A percentile compares a stretch with the other conserved stretches of the same genome.
Conservation (phyloP, 345 rosid genomes). For the Camelina laxa region DNA sequence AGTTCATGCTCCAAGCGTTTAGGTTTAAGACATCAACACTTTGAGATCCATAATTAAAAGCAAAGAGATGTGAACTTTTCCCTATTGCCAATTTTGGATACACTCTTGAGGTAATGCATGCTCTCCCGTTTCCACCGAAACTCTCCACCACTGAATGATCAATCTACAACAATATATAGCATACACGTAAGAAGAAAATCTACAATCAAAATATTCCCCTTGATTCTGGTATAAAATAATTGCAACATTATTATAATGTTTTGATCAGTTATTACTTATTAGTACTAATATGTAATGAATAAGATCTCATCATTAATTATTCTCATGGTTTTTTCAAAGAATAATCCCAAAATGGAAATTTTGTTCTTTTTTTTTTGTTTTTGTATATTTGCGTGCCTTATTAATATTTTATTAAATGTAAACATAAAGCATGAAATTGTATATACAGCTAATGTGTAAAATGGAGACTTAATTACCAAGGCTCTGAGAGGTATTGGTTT, state of each 20-base stretch:
- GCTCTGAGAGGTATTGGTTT: slow-evolving; percentile 53
- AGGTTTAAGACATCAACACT: slow-evolving; percentile 45
- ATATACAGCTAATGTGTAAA: background rate
- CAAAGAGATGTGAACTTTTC: slow-evolving; percentile 44
- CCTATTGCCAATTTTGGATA: slow-evolving; percentile 61
- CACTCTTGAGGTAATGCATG: slow-evolving; percentile 64
- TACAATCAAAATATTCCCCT: background rate
- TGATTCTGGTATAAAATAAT: background rate
- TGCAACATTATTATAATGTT: background rate
- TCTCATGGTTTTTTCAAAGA: background rate
- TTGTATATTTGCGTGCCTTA: background rate
- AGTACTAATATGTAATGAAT: too few relatives aligned
- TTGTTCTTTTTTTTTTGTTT: background rate
- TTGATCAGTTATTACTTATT: background rate
- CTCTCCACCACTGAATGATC: slow-evolving; percentile 74
- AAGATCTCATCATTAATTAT: background rate
- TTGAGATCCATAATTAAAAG: slow-evolving; percentile 48
- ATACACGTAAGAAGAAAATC: background rate
- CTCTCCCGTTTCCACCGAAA: slow-evolving; percentile 58
- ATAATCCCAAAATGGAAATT: background rate
- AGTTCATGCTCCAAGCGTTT: slow-evolving; percentile 53
- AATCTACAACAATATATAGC: slow-evolving; percentile 31
- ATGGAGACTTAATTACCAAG: slow-evolving; percentile 44
- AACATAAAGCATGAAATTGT: background rate
- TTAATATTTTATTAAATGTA: background rate